Evolutionary conservation across 176 grass and related monocot genomes (phyloP), one percentile per base, ranked within the genome.

Genomic region (Chloris gayana): DNA sequence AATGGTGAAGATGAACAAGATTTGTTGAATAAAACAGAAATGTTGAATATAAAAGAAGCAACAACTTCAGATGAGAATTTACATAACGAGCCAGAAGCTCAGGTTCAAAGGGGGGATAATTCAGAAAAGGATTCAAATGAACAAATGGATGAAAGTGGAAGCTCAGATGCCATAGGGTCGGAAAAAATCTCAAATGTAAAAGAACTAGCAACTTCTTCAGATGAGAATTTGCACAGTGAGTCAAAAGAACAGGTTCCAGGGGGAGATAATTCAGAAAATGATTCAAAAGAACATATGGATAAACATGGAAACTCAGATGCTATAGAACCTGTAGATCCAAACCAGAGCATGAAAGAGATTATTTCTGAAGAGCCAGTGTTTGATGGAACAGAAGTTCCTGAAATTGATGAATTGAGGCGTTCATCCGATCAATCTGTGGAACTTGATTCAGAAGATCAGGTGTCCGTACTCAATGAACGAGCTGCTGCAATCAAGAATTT

Each of bases 401-500:
- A 89, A 84, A 73, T 90, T 70, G 95, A 98, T 87, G 70, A 66
- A 53, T 65, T 63, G 67, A 89, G 73, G 74, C 73, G 31, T 87
- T 84, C 69, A 50, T 94, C 79, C 21, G 76, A 82, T 79, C 85
- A 86, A 63, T 85, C 54, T 72, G 70, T 72, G 32, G 82, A 88
- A 62, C 64, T 78, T 88, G 85, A 84, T 67, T 66, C 81, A 64
- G 86, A 88, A 27, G 51, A 41, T 59, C 83, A 90, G 24, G 80
- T 54, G 8, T 80, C 90, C 86, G 67, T 86, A 45, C 82, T 93
- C 83, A 93, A 87, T 74, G 95, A 98, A 68, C 87, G 76, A 78
- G 95, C 95, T 80, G 83, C 75, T 90, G 95, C 92, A 32, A 78
- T 98, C 61, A 94, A 85, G 72, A 94, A 94, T 31, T 94, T 91